Evolutionary conservation across 2,329 filamentous ascomycete species (phyloP), one percentile per base, ranked within the genome.

Genomic region (Alternaria sp.): DNA sequence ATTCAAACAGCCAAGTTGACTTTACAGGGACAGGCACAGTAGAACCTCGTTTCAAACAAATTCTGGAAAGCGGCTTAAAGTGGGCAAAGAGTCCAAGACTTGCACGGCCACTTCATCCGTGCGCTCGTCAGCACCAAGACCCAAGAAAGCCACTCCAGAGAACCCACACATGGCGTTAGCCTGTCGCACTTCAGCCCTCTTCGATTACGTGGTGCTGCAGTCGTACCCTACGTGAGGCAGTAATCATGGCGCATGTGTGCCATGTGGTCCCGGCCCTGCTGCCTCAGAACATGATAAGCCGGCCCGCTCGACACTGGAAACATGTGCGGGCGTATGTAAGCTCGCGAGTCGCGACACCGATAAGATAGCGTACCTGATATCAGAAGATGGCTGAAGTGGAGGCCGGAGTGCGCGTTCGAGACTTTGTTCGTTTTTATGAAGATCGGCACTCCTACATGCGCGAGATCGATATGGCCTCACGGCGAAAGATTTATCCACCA

Each of bases 151-250:
- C 47, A 53, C 61, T 63, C 46, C 53, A 46, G 47, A 49, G 37
- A 43, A 21, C 50, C 51, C 64, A 55, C 58, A 53, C 25, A 51
- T 58, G 41, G 30, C 54, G 53, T 62, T 28, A 51, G 47, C 26
- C 41, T 26, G 43, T 21, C 45, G 33, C 54, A 41, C 49, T 58
- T 65, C 49, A 66, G 65, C 67, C 67, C 44, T 64, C 33, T 57
- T 43, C 43, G 63, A 69, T 71, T 69, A 71, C 66, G 64, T 65
- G 58, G 63, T 43, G 55, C 53, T 59, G 51, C 55, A 58, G 51
- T 28, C 54, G 57, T 55, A 55, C 64, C 68, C 67, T 68, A 68
- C 64, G 23, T 47, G 37, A 59, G 23, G 56, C 55, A 45, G 55
- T 46, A 33, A 46, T 56, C 54, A 45, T 45, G 44, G 54, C 43